A percentile compares a stretch with the other conserved stretches of the same genome.
Conservation (phyloP, 176 grass and related monocot species). For the Avena sativa region DNA sequence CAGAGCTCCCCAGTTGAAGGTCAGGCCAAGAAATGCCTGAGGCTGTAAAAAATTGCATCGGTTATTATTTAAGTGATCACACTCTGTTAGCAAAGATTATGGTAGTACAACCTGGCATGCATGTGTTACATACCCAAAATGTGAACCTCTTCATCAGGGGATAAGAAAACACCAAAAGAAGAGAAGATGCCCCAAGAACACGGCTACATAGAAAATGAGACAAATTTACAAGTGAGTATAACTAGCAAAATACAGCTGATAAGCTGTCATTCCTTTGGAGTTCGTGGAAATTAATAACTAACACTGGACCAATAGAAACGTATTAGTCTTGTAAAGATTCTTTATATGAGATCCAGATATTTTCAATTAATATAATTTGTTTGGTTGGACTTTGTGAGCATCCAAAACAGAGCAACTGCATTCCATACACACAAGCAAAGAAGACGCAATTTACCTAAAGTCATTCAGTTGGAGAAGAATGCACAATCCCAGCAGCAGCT, state of each 20-base stretch:
- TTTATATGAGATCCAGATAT: too few relatives aligned
- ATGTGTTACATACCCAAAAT: slow-evolving; percentile 71
- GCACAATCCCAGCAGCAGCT: slow-evolving; percentile 82
- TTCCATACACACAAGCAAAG: not conserved
- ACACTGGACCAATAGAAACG: not conserved
- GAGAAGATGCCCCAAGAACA: slow-evolving; percentile 79
- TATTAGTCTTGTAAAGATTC: not conserved
- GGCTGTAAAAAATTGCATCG: slow-evolving; percentile 53
- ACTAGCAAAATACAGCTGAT: not conserved
- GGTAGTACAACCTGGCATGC: not conserved
- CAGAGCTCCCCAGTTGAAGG: slow-evolving; percentile 96
- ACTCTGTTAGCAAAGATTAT: not conserved
- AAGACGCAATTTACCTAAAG: slow-evolving; percentile 57
- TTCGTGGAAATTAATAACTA: not conserved
- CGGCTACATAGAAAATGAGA: slow-evolving; percentile 54
- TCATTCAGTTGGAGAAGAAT: slow-evolving; percentile 89
- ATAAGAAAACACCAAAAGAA: slow-evolving; percentile 86
- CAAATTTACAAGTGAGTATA: not conserved
- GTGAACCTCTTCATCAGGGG: slow-evolving; percentile 92
- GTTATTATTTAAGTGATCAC: not conserved
- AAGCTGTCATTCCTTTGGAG: slow-evolving; percentile 24
- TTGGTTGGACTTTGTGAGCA: not conserved
- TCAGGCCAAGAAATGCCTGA: slow-evolving; percentile 89
- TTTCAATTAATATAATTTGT: not conserved
- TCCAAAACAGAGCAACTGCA: not conserved